Evolutionary conservation across 2,329 filamentous ascomycete genomes (phyloP), one percentile per base, ranked within the genome.

Genomic region (Beauveria varroae): DNA sequence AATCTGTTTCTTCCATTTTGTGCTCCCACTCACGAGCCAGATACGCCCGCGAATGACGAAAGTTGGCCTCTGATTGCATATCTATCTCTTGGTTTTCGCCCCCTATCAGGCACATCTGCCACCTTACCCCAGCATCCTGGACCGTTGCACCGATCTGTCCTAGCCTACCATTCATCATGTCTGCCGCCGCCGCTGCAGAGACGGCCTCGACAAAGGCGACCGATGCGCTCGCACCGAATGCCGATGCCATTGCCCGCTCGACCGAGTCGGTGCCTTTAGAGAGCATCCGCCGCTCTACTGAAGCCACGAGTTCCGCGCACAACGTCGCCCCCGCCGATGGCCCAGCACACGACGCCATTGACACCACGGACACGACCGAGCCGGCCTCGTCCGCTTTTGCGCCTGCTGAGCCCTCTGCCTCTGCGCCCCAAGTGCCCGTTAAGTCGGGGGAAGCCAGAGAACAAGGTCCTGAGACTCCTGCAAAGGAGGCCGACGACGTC

Each of bases 401-500:
- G 8, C 7, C 40, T n/a, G 10, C 30, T 52, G 66, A 70, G 50
- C 63, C 63, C 30, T 24, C 40, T 26, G 26, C 46, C 43, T 60
- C 64, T 30, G 57, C 64, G 8, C 12, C 49, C 18, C 53, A 60
- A 37, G 62, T 67, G 12, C 46, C 70, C 41, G 68, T 67, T 24
- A 63, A 67, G 56, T 74, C 74, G 65, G 57, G 65, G 6, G 43
- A 65, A 16, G 65, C 68, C 18, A 74, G 74, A 65, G 60, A 65
- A 12, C 41, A 65, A 16, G 66, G 68, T 14, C 63, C 70, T 7
- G 63, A 68, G 5, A 69, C 69, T 12, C 69, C 67, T 1, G 59
- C 66, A 10, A 74, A 73, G 63, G 71, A 71, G 64, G 65, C 67
- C 34, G 69, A 71, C 61, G 74, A 75, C 54, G 69, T 77, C 50